Conservation (phyloP, 1,284 basidiomycete genomes). For the Moniliophthora roreri region DNA sequence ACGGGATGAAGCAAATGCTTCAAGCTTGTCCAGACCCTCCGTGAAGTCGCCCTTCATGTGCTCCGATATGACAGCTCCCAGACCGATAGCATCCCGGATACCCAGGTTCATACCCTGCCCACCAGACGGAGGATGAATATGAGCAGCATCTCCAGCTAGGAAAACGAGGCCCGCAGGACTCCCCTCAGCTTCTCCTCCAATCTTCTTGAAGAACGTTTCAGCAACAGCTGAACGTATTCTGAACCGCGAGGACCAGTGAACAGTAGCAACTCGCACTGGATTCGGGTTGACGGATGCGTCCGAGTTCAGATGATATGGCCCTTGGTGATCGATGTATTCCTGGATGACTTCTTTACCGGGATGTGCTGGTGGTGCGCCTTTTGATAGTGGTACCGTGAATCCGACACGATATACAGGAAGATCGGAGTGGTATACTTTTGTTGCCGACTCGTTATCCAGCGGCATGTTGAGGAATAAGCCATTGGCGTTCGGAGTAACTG, state of each 20-base stretch:
- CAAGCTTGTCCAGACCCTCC: background rate
- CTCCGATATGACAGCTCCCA: slow-evolving; percentile 21
- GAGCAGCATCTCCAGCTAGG: slow-evolving; percentile 43
- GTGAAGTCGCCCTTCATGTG: slow-evolving; percentile 4
- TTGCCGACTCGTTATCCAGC: slow-evolving; percentile 17
- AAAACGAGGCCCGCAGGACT: slow-evolving; percentile 27
- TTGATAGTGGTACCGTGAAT: slow-evolving; percentile 24
- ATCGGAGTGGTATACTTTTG: background rate
- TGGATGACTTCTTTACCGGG: slow-evolving; percentile 35
- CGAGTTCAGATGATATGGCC: slow-evolving; percentile 27
- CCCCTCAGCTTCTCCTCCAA: slow-evolving; percentile 15
- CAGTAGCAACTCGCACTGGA: slow-evolving; percentile 27
- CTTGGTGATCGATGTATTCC: slow-evolving; percentile 28
- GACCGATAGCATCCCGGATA: slow-evolving; percentile 39
- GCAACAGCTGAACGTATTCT: slow-evolving; percentile 36
- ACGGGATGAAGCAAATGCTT: slow-evolving; percentile 2
- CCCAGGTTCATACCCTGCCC: slow-evolving; percentile 48
- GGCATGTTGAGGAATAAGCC: slow-evolving; percentile 27
- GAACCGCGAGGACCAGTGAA: slow-evolving; percentile 37
- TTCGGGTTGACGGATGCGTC: slow-evolving; percentile 28
- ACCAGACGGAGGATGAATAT: slow-evolving; percentile 42
- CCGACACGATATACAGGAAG: slow-evolving; percentile 28
- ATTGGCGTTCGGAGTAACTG: slow-evolving; percentile 16
- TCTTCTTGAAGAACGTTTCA: slow-evolving; percentile 29
- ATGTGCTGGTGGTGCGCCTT: slow-evolving; percentile 29